These are phyloP conservation scores for Coniferiporia weirii DNA, from an alignment of 1,284 basidiomycete genomes.

Conservation along the genomic window DNA sequence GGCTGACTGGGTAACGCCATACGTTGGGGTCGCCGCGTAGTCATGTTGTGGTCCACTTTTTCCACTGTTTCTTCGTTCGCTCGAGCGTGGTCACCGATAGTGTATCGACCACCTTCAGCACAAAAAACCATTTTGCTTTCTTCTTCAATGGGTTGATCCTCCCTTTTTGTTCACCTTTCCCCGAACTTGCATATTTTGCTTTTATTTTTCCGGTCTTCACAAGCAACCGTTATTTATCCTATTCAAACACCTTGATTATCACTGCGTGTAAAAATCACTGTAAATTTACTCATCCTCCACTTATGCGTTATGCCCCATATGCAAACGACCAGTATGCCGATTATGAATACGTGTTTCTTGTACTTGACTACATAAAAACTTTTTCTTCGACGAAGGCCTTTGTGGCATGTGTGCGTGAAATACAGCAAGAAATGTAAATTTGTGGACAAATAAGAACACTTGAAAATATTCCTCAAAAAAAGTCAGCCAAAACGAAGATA, in stretches of 20 bases:
- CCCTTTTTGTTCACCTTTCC: too few species aligned
- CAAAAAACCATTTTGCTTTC: not conserved
- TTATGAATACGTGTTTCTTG: not conserved
- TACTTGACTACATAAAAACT: too few species aligned
- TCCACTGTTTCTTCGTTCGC: not conserved
- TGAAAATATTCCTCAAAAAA: too few species aligned
- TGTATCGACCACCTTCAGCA: not conserved
- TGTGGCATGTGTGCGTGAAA: too few species aligned
- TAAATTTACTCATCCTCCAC: not conserved
- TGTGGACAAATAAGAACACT: too few species aligned
- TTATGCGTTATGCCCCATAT: not conserved
- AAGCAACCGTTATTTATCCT: conserved; percentile 5
- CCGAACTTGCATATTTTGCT: not conserved
- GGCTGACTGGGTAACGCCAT: conserved; percentile 8
- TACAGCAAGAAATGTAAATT: too few species aligned
- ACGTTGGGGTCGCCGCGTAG: conserved; percentile 1
- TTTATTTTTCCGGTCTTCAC: not conserved
- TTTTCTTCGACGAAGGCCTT: too few species aligned
- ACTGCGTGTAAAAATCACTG: conserved; percentile 3
- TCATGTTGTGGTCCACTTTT: not conserved
- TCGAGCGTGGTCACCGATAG: conserved; percentile 6
- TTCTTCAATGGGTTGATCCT: conserved; percentile 6
- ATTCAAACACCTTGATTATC: not conserved
- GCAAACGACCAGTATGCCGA: not conserved
- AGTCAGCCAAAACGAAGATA: too few species aligned